Conservation (phyloP, 371 early-diverging fungal genomes). For the Actinomortierella ambigua region DNA sequence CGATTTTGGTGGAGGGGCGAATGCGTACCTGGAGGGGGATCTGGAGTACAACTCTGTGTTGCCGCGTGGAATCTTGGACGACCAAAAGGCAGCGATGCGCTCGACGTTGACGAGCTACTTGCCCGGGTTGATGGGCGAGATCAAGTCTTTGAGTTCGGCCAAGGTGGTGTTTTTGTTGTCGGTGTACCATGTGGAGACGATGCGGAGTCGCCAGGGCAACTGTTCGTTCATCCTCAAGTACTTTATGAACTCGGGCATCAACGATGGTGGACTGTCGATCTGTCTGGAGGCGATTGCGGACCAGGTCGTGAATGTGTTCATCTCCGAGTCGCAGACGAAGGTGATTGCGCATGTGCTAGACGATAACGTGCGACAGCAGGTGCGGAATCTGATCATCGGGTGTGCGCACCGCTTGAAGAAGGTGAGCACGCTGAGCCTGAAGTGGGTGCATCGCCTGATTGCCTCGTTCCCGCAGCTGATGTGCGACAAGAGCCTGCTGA, state of each 20-base stretch:
- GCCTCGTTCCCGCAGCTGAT: constrained; percentile 74
- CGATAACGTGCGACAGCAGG: constrained; percentile 55
- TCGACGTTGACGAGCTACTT: constrained; percentile 48
- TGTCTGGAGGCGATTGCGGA: constrained; percentile 81
- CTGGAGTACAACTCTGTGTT: constrained; percentile 87
- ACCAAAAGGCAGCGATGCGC: constrained; percentile 49
- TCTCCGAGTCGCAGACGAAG: constrained; percentile 58
- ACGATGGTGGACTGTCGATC: constrained; percentile 67
- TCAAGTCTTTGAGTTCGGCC: constrained; percentile 73
- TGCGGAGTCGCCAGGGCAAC: constrained; percentile 74
- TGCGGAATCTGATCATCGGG: constrained; percentile 64
- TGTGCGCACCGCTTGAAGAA: constrained; percentile 73
- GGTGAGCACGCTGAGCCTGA: constrained; percentile 65
- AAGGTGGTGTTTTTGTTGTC: constrained; percentile 84
- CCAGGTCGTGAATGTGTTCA: constrained; percentile 57
- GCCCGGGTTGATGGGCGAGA: constrained; percentile 57
- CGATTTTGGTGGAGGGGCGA: constrained; percentile 55
- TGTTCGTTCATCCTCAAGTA: constrained; percentile 78
- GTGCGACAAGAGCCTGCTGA: constrained; percentile 66
- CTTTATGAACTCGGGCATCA: constrained; percentile 85
- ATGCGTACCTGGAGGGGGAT: constrained; percentile 88
- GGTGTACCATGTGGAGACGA: constrained; percentile 84
- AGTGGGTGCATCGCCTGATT: constrained; percentile 59
- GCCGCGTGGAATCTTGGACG: constrained; percentile 72
- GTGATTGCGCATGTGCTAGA: constrained; percentile 56